Conservation (phyloP, 2,329 filamentous ascomycete species). For the Stachybotrys chlorohalonatus region DNA sequence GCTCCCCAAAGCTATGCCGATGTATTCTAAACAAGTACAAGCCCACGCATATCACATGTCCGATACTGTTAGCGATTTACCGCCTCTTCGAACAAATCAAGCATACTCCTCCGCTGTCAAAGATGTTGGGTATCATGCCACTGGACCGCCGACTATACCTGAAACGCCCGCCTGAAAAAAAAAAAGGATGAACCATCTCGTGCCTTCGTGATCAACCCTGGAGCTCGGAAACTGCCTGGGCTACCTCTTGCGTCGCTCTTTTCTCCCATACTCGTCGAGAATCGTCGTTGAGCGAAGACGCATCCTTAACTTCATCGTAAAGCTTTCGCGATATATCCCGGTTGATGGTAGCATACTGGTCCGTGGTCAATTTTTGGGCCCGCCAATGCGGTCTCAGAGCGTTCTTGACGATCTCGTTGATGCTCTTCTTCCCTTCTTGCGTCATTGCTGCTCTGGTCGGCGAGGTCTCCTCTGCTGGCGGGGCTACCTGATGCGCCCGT, state of each 20-base stretch:
- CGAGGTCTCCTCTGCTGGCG: constrained; percentile 55
- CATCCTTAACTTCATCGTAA: constrained; percentile 59
- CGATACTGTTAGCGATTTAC: background rate
- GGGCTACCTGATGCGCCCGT: constrained; percentile 29
- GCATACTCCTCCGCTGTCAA: constrained; percentile 15
- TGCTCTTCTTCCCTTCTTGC: constrained; percentile 75
- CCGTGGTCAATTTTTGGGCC: constrained; percentile 69
- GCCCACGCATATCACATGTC: background rate
- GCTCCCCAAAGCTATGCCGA: background rate
- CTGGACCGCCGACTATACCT: constrained; percentile 10
- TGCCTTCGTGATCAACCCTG: constrained; percentile 29
- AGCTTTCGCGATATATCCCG: constrained; percentile 79
- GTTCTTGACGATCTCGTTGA: constrained; percentile 79
- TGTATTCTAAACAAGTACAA: background rate
- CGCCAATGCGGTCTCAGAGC: constrained; percentile 78
- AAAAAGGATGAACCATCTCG: constrained; percentile 9
- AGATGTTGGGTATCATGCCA: constrained; percentile 24
- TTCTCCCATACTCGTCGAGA: constrained; percentile 64
- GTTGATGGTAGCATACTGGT: constrained; percentile 90
- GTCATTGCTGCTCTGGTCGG: constrained; percentile 59
- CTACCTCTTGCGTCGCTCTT: constrained; percentile 70
- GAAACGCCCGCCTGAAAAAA: constrained; percentile 18
- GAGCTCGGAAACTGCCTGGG: constrained; percentile 57
- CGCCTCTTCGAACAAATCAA: constrained; percentile 8
- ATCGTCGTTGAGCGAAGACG: constrained; percentile 52